These are phyloP conservation scores for Colletotrichum scovillei DNA, from an alignment of 2,329 filamentous ascomycete species.

Conservation along the genomic window DNA sequence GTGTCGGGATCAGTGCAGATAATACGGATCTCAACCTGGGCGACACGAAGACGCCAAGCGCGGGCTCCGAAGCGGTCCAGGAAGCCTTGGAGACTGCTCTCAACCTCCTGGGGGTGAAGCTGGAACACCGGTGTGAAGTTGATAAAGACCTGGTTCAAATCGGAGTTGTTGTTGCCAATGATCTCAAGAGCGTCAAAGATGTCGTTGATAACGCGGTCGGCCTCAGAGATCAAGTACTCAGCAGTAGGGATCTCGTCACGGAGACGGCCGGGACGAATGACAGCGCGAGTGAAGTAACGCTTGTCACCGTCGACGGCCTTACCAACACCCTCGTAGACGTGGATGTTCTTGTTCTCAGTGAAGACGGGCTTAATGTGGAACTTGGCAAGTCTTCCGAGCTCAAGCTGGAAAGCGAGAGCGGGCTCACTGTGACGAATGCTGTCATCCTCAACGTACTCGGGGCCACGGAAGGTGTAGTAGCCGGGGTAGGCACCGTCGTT, in stretches of 20 bases:
- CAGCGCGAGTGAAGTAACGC: constrained; percentile 97
- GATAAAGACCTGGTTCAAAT: constrained; percentile 99
- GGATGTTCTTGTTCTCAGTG: constrained; percentile 98
- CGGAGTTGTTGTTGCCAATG: constrained; percentile 98
- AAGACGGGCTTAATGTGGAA: constrained; percentile 99
- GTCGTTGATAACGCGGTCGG: constrained; percentile 95
- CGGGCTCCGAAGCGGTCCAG: constrained; percentile 95
- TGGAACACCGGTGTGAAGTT: constrained; percentile 99
- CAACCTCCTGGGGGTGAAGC: constrained; percentile 87
- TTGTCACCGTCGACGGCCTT: constrained; percentile 97
- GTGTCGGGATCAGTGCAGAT: constrained; percentile 92
- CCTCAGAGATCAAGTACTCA: constrained; percentile 97
- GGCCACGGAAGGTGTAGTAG: constrained; percentile 98
- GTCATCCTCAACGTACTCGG: constrained; percentile 87
- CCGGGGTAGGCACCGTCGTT: constrained; percentile 94
- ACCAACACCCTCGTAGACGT: constrained; percentile 96
- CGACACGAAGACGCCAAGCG: constrained; percentile 95
- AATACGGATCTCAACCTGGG: constrained; percentile 97
- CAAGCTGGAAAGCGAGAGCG: constrained; percentile 97
- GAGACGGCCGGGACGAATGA: constrained; percentile 92
- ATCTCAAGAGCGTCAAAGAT: constrained; percentile 98
- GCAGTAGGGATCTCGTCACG: constrained; percentile 98
- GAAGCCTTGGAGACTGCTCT: constrained; percentile 94
- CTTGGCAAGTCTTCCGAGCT: constrained; percentile 91
- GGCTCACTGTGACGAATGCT: constrained; percentile 98